These are phyloP conservation scores for Scopulariopsis brevicaulis DNA, from an alignment of 2,329 filamentous ascomycete species.

Conservation along the genomic window DNA sequence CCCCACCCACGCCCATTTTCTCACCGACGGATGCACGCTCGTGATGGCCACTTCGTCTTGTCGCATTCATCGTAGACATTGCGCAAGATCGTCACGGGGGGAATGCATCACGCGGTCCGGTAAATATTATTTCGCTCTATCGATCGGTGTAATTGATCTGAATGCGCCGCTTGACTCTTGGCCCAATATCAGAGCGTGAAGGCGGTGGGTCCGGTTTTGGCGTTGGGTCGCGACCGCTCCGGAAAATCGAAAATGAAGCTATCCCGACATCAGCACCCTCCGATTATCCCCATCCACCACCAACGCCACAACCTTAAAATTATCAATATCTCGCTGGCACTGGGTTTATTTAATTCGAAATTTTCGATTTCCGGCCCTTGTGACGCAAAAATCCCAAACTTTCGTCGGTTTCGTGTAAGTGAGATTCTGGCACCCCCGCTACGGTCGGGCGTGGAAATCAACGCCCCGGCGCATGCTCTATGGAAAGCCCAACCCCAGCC, in stretches of 20 bases:
- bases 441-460: neutral
- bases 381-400: neutral
- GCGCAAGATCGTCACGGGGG: neutral
- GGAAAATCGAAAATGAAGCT: constrained; percentile 3
- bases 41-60: neutral
- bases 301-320: neutral
- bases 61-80: constrained; percentile 1
- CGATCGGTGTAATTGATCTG: neutral
- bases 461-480: neutral
- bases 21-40: neutral
- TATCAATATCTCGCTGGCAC: neutral
- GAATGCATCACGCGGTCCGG: neutral
- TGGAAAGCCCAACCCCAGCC: neutral
- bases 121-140: neutral
- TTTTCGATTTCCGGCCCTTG: neutral
- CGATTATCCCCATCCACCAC: neutral
- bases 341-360: neutral
- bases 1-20: neutral
- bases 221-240: neutral
- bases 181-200: neutral
- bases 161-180: neutral
- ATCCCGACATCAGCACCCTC: constrained; percentile 3
- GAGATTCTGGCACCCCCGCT: neutral
- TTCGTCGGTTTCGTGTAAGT: constrained; percentile 2
- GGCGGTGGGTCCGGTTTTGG: neutral